Percentiles rank a stretch among this genome's conserved stretches.
Evolutionary conservation across 139 green algal species (phyloP).

Genomic region (Tetradesmus obliquus): DNA sequence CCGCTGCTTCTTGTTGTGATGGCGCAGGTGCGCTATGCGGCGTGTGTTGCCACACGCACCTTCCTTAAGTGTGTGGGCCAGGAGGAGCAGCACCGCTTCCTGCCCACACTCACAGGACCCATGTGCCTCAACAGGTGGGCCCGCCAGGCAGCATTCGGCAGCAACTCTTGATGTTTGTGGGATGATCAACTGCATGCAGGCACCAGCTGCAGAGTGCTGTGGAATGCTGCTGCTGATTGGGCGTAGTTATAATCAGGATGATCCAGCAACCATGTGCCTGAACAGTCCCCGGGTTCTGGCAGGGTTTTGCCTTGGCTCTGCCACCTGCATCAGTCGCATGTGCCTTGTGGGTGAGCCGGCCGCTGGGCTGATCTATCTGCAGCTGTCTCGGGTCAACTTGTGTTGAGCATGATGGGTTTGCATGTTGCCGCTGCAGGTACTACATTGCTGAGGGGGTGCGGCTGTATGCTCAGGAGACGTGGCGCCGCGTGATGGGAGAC

Average conservation of each 20-base stretch:
- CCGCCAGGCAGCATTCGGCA: neutral
- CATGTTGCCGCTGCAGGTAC: slow-evolving; percentile 63
- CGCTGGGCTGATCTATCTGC: neutral
- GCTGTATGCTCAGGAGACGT: slow-evolving; percentile 89
- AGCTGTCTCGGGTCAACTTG: neutral
- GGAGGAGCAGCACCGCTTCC: slow-evolving; percentile 43
- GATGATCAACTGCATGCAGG: no score
- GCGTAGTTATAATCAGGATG: no score
- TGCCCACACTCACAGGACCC: slow-evolving; percentile 77
- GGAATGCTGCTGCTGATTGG: no score
- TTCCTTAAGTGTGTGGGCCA: slow-evolving; percentile 70
- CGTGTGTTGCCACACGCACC: slow-evolving; percentile 74
- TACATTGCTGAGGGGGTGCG: slow-evolving; percentile 94
- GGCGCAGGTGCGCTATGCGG: slow-evolving; percentile 83
- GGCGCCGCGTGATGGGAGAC: slow-evolving; percentile 76
- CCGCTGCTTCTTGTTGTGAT: neutral
- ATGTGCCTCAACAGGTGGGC: slow-evolving; percentile 92
- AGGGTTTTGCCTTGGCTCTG: no score
- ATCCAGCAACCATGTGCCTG: no score
- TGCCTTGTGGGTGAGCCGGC: no score
- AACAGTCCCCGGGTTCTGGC: no score
- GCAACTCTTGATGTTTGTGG: neutral
- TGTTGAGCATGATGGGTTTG: neutral
- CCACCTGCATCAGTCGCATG: no score
- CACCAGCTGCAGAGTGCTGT: no score